Conservation (phyloP, 306 rosid species). For the Pyrus betulifolia region DNA sequence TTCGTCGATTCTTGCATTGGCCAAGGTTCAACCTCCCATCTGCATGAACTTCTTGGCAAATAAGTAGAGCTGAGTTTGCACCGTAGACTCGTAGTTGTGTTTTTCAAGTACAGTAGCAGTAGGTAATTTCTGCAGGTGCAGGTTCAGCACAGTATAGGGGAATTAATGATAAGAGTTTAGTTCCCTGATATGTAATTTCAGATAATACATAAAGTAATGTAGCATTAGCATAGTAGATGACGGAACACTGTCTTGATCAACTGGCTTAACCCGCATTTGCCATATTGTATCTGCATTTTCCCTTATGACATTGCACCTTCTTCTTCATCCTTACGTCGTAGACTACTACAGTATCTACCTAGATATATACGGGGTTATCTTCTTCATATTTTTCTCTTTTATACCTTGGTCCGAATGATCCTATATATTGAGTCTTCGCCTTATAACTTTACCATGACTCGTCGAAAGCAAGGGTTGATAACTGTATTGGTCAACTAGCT, state of each 20-base stretch:
- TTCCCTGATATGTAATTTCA: background rate
- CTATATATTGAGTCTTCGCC: too few relatives aligned
- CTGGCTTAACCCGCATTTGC: background rate
- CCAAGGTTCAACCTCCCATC: conserved; percentile 71
- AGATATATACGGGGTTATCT: too few relatives aligned
- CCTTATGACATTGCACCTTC: background rate
- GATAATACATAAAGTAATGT: background rate
- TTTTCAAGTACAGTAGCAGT: background rate
- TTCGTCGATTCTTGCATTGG: conserved; percentile 79
- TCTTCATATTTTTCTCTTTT: too few relatives aligned
- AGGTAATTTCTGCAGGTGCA: background rate
- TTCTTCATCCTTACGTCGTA: background rate
- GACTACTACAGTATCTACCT: background rate
- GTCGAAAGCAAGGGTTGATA: too few relatives aligned
- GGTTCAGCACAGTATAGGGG: background rate
- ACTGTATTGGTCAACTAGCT: background rate
- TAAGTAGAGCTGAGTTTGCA: conserved; percentile 13
- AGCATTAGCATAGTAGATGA: background rate
- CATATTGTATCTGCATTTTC: background rate
- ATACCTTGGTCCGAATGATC: too few relatives aligned
- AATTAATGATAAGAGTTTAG: background rate
- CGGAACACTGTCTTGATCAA: background rate
- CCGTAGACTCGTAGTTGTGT: background rate
- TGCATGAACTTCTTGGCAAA: conserved; percentile 74
- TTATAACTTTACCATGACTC: too few relatives aligned